These are phyloP conservation scores for Aspergillus fijiensis DNA, from an alignment of 2,329 filamentous ascomycete species.

Conservation along the genomic window DNA sequence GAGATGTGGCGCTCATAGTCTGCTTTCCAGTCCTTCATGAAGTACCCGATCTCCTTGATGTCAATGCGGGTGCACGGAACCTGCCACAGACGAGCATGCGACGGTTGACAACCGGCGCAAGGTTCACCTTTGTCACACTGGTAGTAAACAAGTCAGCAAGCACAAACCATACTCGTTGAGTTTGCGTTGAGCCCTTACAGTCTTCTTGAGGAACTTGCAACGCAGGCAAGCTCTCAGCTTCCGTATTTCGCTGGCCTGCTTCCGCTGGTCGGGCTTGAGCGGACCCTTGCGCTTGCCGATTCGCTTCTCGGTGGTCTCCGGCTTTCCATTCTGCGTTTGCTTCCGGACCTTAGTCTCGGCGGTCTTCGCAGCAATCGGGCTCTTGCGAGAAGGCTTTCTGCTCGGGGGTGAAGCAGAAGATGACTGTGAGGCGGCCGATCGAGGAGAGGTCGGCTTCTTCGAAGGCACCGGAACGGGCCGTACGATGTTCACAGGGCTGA, in stretches of 20 bases:
- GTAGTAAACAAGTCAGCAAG: neutral
- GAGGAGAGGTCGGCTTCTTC: slow-evolving; percentile 52
- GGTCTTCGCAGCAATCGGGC: slow-evolving; percentile 73
- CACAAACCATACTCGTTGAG: neutral
- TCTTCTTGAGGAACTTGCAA: slow-evolving; percentile 99
- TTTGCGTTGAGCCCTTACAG: slow-evolving; percentile 40
- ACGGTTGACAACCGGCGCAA: slow-evolving; percentile 91
- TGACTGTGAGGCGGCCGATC: slow-evolving; percentile 62
- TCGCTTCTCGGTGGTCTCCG: slow-evolving; percentile 85
- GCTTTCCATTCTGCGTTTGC: slow-evolving; percentile 69
- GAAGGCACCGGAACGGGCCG: slow-evolving; percentile 60
- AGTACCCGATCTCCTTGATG: slow-evolving; percentile 97
- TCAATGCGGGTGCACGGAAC: slow-evolving; percentile 97
- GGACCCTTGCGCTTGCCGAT: slow-evolving; percentile 88
- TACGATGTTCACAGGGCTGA: slow-evolving; percentile 68
- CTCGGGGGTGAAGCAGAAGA: slow-evolving; percentile 65
- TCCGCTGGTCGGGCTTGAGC: slow-evolving; percentile 86
- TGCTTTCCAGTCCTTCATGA: slow-evolving; percentile 99
- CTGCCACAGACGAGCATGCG: slow-evolving; percentile 93
- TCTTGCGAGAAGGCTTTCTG: slow-evolving; percentile 68
- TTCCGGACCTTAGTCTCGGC: slow-evolving; percentile 83
- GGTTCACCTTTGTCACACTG: slow-evolving; percentile 92
- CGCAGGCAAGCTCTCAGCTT: slow-evolving; percentile 90
- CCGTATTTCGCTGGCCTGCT: slow-evolving; percentile 94
- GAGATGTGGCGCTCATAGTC: slow-evolving; percentile 91